Conservation (phyloP, 257 asterid genomes). For the Nicotiana sylvestris region DNA sequence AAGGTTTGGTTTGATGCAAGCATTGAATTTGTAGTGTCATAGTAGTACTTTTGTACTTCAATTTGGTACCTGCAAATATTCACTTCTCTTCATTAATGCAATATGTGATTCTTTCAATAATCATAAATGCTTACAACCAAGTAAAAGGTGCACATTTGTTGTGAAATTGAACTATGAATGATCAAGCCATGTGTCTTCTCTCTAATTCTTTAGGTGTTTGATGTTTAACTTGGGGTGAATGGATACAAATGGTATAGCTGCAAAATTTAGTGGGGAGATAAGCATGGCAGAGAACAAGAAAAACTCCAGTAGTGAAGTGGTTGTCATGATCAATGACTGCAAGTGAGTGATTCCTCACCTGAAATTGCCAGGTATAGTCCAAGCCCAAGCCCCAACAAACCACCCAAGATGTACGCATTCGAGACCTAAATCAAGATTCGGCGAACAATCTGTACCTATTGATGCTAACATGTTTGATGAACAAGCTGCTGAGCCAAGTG, state of each 20-base stretch:
- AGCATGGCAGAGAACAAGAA: conserved; percentile 55
- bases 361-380: conserved; percentile 27
- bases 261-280: conserved; percentile 36
- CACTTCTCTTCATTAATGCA: not conserved
- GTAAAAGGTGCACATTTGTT: too few relatives aligned
- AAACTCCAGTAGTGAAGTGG: conserved; percentile 39
- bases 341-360: conserved; percentile 16
- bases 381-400: conserved; percentile 50
- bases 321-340: conserved; percentile 29
- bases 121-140: not conserved
- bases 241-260: conserved; percentile 32
- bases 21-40: not conserved
- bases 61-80: not conserved
- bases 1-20: not conserved
- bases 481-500: conserved; percentile 15
- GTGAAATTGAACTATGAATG: not conserved
- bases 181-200: not conserved
- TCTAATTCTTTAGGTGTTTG: conserved; percentile 9
- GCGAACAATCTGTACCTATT: conserved; percentile 49
- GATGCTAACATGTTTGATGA: conserved; percentile 35
- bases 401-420: conserved; percentile 62
- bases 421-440: conserved; percentile 80
- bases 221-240: conserved; percentile 18
- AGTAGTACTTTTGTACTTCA: not conserved
- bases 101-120: not conserved